Evolutionary conservation across 2,329 filamentous ascomycete species (phyloP).

Genomic region (Periconia digitata): DNA sequence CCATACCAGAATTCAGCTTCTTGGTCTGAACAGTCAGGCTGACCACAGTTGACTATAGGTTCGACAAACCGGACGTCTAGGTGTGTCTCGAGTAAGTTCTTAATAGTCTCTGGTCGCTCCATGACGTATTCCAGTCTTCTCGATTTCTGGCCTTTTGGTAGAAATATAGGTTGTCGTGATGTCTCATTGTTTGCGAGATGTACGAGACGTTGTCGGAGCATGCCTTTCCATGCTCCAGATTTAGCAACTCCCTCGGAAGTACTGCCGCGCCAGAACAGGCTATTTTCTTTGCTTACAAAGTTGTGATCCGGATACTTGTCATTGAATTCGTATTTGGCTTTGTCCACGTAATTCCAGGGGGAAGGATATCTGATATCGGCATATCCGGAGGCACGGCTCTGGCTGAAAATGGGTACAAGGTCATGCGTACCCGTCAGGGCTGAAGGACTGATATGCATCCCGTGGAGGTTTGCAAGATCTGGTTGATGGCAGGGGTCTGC

Average conservation of each 20-base stretch:
- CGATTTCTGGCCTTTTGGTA: slow-evolving; percentile 52
- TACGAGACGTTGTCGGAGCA: slow-evolving; percentile 70
- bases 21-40: slow-evolving; percentile 57
- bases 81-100: slow-evolving; percentile 53
- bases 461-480: slow-evolving; percentile 72
- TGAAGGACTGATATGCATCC: slow-evolving; percentile 69
- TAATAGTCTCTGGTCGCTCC: slow-evolving; percentile 57
- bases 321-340: slow-evolving; percentile 55
- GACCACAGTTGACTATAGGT: slow-evolving; percentile 58
- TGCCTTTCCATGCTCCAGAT: slow-evolving; percentile 64
- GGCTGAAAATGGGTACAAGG: slow-evolving; percentile 74
- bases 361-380: slow-evolving; percentile 75
- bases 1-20: slow-evolving; percentile 54
- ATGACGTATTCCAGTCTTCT: slow-evolving; percentile 58
- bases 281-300: slow-evolving; percentile 65
- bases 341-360: slow-evolving; percentile 63
- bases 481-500: slow-evolving; percentile 75
- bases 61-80: slow-evolving; percentile 61
- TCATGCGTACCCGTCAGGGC: slow-evolving; percentile 63
- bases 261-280: slow-evolving; percentile 74
- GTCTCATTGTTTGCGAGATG: slow-evolving; percentile 55
- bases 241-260: slow-evolving; percentile 56
- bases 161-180: slow-evolving; percentile 31
- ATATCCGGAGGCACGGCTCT: slow-evolving; percentile 71
- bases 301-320: slow-evolving; percentile 53